Evolutionary conservation across 2,329 filamentous ascomycete species (phyloP).

Genomic region (Epicoccum sorghinum): DNA sequence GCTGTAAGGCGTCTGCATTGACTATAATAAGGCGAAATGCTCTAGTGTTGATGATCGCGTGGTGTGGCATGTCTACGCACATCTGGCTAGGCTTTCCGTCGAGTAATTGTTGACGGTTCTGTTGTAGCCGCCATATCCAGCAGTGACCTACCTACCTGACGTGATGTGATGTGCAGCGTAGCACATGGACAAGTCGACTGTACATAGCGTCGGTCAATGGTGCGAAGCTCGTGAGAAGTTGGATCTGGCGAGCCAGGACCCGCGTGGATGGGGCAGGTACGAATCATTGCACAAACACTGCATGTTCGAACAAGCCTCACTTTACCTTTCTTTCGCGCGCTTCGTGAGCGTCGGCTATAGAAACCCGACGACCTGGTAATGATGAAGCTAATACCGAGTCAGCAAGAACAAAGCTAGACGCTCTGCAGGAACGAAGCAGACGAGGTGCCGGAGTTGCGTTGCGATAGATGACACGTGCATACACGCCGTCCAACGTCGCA

Average conservation of each 20-base stretch:
- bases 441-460: not conserved
- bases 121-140: not conserved
- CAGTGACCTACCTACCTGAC: not conserved
- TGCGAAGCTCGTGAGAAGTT: not conserved
- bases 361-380: conserved; percentile 24
- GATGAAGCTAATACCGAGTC: conserved; percentile 15
- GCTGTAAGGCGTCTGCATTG: too few species aligned
- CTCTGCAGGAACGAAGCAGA: conserved; percentile 7
- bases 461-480: conserved; percentile 3
- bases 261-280: conserved; percentile 10
- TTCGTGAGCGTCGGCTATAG: conserved; percentile 4
- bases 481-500: not conserved
- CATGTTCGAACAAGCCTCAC: conserved; percentile 11
- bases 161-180: not conserved
- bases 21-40: too few species aligned
- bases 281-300: not conserved
- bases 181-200: not conserved
- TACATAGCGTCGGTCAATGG: not conserved
- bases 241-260: conserved; percentile 7
- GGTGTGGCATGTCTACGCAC: too few species aligned
- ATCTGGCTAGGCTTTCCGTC: too few species aligned
- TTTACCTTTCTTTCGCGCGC: conserved; percentile 14
- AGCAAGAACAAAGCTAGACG: not conserved
- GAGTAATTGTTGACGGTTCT: too few species aligned
- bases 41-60: too few species aligned